phyloP scores from a whole-genome alignment of 805 yeast species.

The Starmerella asiatica region DNA sequence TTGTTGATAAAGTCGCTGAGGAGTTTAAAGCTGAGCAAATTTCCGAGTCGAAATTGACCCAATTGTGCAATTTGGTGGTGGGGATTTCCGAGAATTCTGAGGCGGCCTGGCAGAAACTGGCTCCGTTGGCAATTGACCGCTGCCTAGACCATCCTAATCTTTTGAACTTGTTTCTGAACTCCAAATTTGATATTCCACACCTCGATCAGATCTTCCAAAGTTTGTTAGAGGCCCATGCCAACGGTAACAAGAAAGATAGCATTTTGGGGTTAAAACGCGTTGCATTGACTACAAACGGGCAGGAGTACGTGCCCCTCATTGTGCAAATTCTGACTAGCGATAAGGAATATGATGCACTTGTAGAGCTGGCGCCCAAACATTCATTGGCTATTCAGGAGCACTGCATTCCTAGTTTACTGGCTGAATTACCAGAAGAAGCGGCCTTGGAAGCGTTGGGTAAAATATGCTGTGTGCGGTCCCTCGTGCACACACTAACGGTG shows the following conservation, averaged over 20 bases:
- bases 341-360: conserved; percentile 44
- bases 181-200: conserved; percentile 30
- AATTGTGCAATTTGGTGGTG: conserved; percentile 8
- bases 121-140: conserved; percentile 35
- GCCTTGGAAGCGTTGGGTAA: conserved; percentile 27
- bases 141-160: conserved; percentile 1
- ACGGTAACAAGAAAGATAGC: conserved; percentile 57
- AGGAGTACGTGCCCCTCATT: conserved; percentile 15
- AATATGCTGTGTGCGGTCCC: conserved; percentile 26
- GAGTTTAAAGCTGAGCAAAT: conserved; percentile 27
- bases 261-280: conserved; percentile 50
- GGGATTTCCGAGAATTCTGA: conserved; percentile 6
- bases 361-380: conserved; percentile 32
- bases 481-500: conserved; percentile 30
- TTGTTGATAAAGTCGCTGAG: conserved; percentile 26
- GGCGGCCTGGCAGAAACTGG: conserved; percentile 23
- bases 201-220: conserved; percentile 59
- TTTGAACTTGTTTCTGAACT: conserved; percentile 6
- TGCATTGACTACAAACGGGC: conserved; percentile 24
- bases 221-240: conserved; percentile 48
- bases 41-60: conserved; percentile 40
- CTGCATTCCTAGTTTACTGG: conserved; percentile 40
- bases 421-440: conserved; percentile 35
- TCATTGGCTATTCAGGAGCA: conserved; percentile 36
- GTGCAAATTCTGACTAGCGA: conserved; percentile 23